Conservation (phyloP, 148 eudicot genomes). For the Amaranthus cruentus region DNA sequence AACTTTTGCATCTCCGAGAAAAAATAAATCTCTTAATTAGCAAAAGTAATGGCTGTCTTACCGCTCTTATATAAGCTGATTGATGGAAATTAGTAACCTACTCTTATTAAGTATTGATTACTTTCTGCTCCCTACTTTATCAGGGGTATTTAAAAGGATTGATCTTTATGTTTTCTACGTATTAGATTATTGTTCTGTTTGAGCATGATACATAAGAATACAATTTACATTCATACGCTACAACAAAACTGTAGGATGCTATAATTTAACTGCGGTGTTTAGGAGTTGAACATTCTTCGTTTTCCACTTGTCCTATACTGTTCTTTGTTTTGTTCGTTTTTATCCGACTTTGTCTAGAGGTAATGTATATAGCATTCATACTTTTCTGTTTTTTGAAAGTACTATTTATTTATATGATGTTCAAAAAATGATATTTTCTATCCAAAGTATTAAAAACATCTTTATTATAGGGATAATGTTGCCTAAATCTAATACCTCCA, state of each 20-base stretch:
- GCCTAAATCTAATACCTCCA: no score
- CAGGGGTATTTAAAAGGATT: background rate
- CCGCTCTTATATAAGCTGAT: slow-evolving; percentile 10
- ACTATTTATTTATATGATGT: background rate
- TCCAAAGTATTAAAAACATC: no score
- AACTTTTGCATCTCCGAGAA: slow-evolving; percentile 1
- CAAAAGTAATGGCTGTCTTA: slow-evolving; percentile 23
- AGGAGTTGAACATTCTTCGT: background rate
- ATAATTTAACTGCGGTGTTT: background rate
- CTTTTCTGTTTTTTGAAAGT: background rate
- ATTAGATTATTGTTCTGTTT: background rate
- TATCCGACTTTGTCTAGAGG: background rate
- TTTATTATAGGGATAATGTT: no score
- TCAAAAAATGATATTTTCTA: no score
- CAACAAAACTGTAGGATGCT: background rate
- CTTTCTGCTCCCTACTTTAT: background rate
- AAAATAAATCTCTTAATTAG: slow-evolving; percentile 21
- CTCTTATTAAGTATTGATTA: background rate
- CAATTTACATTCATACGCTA: background rate
- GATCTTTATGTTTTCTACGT: background rate
- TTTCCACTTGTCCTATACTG: background rate
- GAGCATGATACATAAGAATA: background rate
- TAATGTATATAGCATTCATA: background rate
- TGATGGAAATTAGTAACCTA: slow-evolving; percentile 15
- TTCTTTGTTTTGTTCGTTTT: no score